Evolutionary conservation across 257 asterid species (phyloP).

Genomic region (Leonotis leonurus): DNA sequence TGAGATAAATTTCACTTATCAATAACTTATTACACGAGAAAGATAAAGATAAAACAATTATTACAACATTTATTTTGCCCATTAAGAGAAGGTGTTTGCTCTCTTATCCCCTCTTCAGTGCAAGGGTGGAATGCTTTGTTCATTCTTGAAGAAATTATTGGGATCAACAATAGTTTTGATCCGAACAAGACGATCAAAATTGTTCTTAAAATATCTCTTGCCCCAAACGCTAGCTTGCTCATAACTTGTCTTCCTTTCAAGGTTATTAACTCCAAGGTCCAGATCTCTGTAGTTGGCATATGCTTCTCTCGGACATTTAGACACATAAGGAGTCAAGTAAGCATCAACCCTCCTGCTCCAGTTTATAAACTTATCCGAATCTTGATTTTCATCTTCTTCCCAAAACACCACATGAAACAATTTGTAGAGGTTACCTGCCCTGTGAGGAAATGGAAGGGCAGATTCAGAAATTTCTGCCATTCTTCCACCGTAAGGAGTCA

Average conservation of each 20-base stretch:
- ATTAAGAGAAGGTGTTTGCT: no score
- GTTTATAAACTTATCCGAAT: neutral
- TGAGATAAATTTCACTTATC: no score
- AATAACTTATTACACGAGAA: no score
- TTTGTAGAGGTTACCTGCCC: constrained; percentile 4
- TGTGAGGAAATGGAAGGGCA: constrained; percentile 4
- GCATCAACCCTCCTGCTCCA: neutral
- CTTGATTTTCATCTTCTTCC: neutral
- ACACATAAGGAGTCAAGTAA: constrained; percentile 15
- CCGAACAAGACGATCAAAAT: neutral
- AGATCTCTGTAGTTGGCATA: constrained; percentile 11
- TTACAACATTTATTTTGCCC: no score
- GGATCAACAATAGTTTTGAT: neutral
- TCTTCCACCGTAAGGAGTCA: constrained; percentile 9
- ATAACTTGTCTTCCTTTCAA: neutral
- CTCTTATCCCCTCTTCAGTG: no score
- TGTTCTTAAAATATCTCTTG: neutral
- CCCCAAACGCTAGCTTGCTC: no score
- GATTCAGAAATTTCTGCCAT: constrained; percentile 10
- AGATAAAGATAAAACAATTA: no score
- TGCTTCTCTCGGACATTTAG: neutral
- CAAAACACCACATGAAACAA: neutral
- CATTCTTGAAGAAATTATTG: no score
- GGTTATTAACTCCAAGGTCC: constrained; percentile 5
- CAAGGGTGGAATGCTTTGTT: no score